Evolutionary conservation across 441 rosid genomes (phyloP).

Genomic region (Metrosideros polymorpha): DNA sequence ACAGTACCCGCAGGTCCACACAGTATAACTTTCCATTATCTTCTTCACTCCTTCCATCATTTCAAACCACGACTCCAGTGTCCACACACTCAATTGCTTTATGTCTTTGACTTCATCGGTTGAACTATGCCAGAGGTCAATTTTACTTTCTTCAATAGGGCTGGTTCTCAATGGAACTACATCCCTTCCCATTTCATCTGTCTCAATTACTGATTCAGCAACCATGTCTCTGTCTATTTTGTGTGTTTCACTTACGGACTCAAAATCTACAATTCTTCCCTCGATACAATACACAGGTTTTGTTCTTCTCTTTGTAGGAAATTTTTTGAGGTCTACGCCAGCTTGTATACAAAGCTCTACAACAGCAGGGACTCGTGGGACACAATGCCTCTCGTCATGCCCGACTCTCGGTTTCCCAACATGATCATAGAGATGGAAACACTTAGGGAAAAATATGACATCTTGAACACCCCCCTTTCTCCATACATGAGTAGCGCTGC

Average conservation of each 20-base stretch:
- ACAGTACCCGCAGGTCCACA: conserved; percentile 76
- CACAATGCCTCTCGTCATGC: conserved; percentile 40
- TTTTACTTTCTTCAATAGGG: not conserved
- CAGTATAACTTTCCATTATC: conserved; percentile 54
- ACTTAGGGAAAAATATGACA: conserved; percentile 51
- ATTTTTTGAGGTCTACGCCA: conserved; percentile 55
- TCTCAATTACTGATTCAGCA: not conserved
- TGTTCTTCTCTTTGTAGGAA: conserved; percentile 58
- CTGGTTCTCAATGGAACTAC: not conserved
- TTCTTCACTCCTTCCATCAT: conserved; percentile 54
- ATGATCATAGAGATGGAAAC: conserved; percentile 75
- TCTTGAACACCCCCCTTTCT: conserved; percentile 45
- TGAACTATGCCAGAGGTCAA: not conserved
- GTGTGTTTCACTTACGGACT: conserved; percentile 12
- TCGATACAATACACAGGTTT: conserved; percentile 75
- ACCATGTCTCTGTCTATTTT: not conserved
- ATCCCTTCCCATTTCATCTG: not conserved
- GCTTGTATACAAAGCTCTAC: conserved; percentile 79
- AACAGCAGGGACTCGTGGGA: conserved; percentile 54
- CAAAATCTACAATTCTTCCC: conserved; percentile 79
- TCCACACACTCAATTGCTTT: conserved; percentile 34
- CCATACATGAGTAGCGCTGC: conserved; percentile 75
- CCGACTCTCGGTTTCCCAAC: conserved; percentile 68
- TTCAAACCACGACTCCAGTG: conserved; percentile 54
- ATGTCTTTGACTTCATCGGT: conserved; percentile 11